A percentile compares a stretch with the other conserved stretches of the same genome.
Conservation (phyloP, 441 rosid genomes). For the Corymbia calophylla region DNA sequence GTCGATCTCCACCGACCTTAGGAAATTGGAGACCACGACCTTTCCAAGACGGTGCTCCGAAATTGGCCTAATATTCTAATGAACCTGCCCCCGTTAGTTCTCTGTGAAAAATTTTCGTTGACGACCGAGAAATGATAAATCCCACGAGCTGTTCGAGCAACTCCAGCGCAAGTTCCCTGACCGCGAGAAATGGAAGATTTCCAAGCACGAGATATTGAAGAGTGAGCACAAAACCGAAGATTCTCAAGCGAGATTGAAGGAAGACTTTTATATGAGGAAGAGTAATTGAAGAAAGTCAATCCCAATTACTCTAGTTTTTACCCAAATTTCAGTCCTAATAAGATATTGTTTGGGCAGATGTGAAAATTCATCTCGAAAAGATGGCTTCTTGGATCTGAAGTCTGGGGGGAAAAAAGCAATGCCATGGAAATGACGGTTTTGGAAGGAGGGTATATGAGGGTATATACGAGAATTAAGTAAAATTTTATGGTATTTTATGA, state of each 20-base stretch:
- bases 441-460: not conserved
- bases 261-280: not conserved
- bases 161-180: not conserved
- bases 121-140: not conserved
- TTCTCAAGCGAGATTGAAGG: not conserved
- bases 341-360: not conserved
- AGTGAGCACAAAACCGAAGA: not conserved
- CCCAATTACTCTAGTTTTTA: not conserved
- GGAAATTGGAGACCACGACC: not conserved
- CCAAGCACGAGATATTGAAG: not conserved
- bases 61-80: not conserved
- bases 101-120: not conserved
- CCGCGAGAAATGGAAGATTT: not conserved
- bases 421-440: not conserved
- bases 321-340: not conserved
- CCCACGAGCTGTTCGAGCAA: not conserved
- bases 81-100: rapidly evolving
- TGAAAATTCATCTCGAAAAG: not conserved
- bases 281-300: not conserved
- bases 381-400: not conserved
- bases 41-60: not conserved
- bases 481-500: no score
- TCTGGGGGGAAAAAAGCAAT: no score
- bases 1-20: not conserved
- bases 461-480: not conserved